Evolutionary conservation across 768 basidiomycete species (phyloP), one percentile per base, ranked within the genome.

Genomic region (Chalciporus piperatus): DNA sequence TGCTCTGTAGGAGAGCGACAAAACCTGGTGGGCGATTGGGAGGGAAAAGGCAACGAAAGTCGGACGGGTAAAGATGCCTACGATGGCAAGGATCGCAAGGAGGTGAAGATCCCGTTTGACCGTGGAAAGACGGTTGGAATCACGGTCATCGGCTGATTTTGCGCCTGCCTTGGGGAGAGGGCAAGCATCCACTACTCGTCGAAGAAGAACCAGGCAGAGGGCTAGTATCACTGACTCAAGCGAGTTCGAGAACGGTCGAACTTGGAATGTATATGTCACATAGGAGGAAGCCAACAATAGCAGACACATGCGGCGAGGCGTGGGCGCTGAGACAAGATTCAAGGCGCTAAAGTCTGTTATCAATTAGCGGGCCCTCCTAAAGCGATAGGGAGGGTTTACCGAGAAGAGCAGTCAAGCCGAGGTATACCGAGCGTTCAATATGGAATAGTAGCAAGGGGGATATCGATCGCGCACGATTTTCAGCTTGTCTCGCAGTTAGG

Each of bases 221-320:
- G 67, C 59, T 3, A 75, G 43, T 16, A 70, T 40, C 3, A 67
- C 47, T 2, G 70, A 60, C 54, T 74, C 74, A 3, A 72, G 50
- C 3, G 72, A 66, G 42, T 73, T 75, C 17, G 72, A 72, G 52
- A 75, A 75, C 1, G 73, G 72, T 35, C 74, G 63, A 40, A 72
- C 50, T 45, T 74, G 74, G 42, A 72, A 72, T 3, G 72, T 72
- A 37, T 63, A 60, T 28, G 64, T 60, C 41, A 72, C 67, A 39
- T 74, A 62, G 20, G 72, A 74, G 10, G 72, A 72, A 0, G 64
- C 68, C 14, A 74, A 53, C 13, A 73, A 58, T 16, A 71, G 48
- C 13, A 64, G 45, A 35, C 55, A 57, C 33, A 65, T 35, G 16
- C 53, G 62, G 19, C 62, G 60, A 46, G 47, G 12, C 25, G 44